phyloP scores from a whole-genome alignment of 1,284 basidiomycete species.

The Tetrapyrgos nigripes region DNA sequence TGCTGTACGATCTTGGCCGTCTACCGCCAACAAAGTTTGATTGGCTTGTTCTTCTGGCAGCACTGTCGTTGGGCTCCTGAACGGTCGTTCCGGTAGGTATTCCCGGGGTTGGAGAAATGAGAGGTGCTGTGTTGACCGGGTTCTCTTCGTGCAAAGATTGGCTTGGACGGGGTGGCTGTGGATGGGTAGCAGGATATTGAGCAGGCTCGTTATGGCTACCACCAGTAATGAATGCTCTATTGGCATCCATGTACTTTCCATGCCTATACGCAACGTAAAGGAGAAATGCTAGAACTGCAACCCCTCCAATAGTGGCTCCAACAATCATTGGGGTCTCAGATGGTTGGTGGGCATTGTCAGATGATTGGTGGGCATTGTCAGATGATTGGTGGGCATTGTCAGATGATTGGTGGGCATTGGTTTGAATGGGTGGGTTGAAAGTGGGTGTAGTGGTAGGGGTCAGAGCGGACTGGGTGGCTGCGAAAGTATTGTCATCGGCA shows the following conservation, averaged over 20 bases:
- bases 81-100: not conserved
- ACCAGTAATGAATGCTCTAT: too few relatives aligned
- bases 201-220: too few relatives aligned
- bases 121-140: conserved; percentile 13
- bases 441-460: conserved; percentile 14
- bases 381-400: not conserved
- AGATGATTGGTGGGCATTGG: conserved; percentile 22
- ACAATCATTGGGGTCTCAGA: conserved; percentile 23
- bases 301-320: conserved; percentile 28
- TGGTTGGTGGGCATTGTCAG: not conserved
- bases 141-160: too few relatives aligned
- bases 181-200: too few relatives aligned
- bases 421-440: conserved; percentile 23
- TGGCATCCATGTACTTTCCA: too few relatives aligned
- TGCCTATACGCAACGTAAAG: too few relatives aligned
- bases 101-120: conserved; percentile 22
- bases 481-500: not conserved
- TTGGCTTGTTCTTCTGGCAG: not conserved
- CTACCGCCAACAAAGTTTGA: not conserved
- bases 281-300: conserved; percentile 20
- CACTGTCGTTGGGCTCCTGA: not conserved
- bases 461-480: conserved; percentile 18
- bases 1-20: not conserved
- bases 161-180: too few relatives aligned
- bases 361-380: too few relatives aligned